Conservation (phyloP, 1,139 yeast genomes). For the Casaregolazyma lundiana region DNA sequence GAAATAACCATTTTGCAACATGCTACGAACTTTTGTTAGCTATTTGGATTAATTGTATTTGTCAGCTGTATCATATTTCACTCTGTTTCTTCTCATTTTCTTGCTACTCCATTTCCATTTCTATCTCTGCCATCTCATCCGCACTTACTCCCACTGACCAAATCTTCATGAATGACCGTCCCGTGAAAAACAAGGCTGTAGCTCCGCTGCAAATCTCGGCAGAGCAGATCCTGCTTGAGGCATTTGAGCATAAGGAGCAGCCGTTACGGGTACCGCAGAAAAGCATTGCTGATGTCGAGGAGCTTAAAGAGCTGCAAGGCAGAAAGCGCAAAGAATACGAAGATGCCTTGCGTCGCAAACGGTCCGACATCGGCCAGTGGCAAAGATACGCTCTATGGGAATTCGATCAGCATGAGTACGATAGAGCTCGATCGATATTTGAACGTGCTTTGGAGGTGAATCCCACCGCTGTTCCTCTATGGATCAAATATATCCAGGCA, state of each 20-base stretch:
- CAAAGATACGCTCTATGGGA: constrained; percentile 89
- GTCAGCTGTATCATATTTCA: background rate
- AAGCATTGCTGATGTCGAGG: constrained; percentile 71
- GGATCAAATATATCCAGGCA: constrained; percentile 78
- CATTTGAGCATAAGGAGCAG: constrained; percentile 45
- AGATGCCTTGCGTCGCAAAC: constrained; percentile 74
- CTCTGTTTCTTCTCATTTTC: background rate
- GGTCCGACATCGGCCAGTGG: constrained; percentile 86
- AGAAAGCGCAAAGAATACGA: constrained; percentile 79
- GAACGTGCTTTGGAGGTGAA: constrained; percentile 85
- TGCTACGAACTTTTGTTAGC: background rate
- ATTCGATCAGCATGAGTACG: constrained; percentile 67
- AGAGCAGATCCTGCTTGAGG: constrained; percentile 52
- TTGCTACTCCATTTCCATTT: background rate
- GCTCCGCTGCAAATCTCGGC: constrained; percentile 53
- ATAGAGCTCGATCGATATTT: constrained; percentile 76
- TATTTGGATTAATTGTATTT: background rate
- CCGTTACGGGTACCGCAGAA: constrained; percentile 41
- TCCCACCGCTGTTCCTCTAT: constrained; percentile 67
- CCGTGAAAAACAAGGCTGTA: constrained; percentile 41
- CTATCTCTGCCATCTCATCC: background rate
- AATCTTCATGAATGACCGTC: constrained; percentile 9
- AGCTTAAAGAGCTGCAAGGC: constrained; percentile 67
- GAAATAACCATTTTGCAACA: too few species aligned
- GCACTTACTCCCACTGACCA: background rate